These are phyloP conservation scores for Byssochlamys sp. DNA, from an alignment of 2,329 filamentous ascomycete species.

Conservation along the genomic window DNA sequence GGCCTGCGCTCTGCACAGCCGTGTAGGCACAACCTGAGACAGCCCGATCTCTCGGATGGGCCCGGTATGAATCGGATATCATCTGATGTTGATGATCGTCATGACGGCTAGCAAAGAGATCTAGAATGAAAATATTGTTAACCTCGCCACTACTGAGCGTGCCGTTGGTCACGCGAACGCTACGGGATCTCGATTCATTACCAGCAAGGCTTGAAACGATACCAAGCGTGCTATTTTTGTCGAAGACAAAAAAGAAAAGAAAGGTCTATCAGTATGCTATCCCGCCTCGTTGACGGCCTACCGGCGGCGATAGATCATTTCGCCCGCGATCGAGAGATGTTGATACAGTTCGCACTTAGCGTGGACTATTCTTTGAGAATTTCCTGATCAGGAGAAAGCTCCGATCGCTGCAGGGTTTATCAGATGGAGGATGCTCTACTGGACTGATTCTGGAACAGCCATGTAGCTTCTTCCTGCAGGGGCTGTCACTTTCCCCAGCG, in stretches of 20 bases:
- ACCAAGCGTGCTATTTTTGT: not conserved
- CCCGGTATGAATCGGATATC: not conserved
- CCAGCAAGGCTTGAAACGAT: not conserved
- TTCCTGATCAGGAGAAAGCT: slow-evolving; percentile 15
- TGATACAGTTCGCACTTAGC: not conserved
- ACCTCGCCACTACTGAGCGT: not conserved
- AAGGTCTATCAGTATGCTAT: not conserved
- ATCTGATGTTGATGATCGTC: not conserved
- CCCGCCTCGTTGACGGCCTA: not conserved
- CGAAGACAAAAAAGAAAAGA: not conserved
- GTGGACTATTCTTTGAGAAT: slow-evolving; percentile 1
- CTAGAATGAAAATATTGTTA: not conserved
- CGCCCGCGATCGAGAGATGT: not conserved
- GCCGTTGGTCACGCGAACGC: not conserved
- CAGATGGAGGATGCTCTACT: slow-evolving; percentile 8
- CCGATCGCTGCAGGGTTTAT: slow-evolving; percentile 6
- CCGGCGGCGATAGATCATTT: not conserved
- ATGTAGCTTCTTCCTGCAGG: not conserved
- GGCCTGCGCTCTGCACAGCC: not conserved
- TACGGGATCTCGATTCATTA: not conserved
- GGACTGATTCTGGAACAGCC: slow-evolving; percentile 1
- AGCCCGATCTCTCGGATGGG: not conserved
- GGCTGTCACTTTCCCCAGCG: not conserved
- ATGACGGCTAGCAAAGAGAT: not conserved
- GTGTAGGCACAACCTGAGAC: not conserved